phyloP scores from a whole-genome alignment of 768 basidiomycete species.

The Lentinula guzmanii region DNA sequence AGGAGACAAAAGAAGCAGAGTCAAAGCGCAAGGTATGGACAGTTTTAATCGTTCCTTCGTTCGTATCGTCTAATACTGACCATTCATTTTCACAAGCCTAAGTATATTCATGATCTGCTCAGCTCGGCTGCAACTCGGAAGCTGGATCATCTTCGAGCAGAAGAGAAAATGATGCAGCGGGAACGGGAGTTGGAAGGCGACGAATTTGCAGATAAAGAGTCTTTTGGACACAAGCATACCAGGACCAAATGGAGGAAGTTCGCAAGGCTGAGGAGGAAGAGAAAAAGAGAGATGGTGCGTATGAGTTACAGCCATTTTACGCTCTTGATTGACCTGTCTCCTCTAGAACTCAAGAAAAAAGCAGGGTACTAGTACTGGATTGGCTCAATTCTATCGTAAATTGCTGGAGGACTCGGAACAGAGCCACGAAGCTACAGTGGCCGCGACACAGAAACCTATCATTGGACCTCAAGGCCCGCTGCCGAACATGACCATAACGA shows the following conservation, averaged over 20 bases:
- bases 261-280: conserved; percentile 92
- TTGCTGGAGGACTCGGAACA: conserved; percentile 75
- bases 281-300: conserved; percentile 76
- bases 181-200: conserved; percentile 94
- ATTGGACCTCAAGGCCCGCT: conserved; percentile 59
- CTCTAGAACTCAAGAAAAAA: conserved; percentile 55
- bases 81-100: conserved; percentile 53
- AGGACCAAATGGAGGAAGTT: conserved; percentile 92
- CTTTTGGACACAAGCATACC: conserved; percentile 97
- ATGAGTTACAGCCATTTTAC: not conserved
- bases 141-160: conserved; percentile 85
- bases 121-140: conserved; percentile 80
- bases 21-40: conserved; percentile 69
- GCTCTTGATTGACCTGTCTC: not conserved
- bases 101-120: conserved; percentile 83
- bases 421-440: conserved; percentile 82
- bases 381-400: conserved; percentile 80
- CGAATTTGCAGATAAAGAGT: conserved; percentile 88
- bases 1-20: conserved; percentile 73
- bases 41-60: conserved; percentile 1
- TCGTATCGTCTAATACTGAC: conserved; percentile 29
- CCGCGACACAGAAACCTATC: conserved; percentile 58
- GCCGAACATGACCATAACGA: conserved; percentile 70
- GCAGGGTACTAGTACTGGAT: conserved; percentile 56
- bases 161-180: conserved; percentile 95